A percentile compares a stretch with the other conserved stretches of the same genome.
Evolutionary conservation across 139 green algal genomes (phyloP).

Genomic region (Chlamydomonas asymmetrica): DNA sequence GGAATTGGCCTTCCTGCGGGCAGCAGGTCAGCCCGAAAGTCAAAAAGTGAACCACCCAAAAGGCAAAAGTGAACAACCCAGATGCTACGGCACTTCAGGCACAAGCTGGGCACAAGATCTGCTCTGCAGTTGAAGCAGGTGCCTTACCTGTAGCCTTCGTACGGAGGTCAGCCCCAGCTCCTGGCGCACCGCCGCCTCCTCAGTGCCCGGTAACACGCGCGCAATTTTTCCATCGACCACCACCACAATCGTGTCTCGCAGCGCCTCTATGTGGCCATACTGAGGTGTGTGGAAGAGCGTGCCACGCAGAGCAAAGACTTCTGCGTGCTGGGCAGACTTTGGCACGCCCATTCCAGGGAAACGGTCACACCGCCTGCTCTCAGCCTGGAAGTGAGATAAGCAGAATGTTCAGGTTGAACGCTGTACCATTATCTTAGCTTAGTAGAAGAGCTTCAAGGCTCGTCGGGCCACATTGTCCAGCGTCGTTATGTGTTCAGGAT

Average conservation of each 20-base stretch:
- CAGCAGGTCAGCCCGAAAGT: not conserved
- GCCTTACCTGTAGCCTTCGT: conserved; percentile 7
- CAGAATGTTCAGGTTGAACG: no score
- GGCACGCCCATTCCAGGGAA: no score
- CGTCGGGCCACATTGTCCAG: no score
- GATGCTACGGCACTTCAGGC: not conserved
- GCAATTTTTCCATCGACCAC: conserved; percentile 40
- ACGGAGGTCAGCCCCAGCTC: conserved; percentile 19
- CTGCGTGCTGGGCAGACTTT: no score
- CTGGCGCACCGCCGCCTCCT: conserved; percentile 19
- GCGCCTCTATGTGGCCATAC: conserved; percentile 41
- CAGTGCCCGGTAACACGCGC: not conserved
- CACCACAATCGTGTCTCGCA: conserved; percentile 35
- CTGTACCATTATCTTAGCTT: no score
- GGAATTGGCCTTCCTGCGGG: conserved; percentile 39
- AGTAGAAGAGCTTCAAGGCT: no score
- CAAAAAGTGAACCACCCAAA: no score
- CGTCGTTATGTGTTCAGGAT: no score
- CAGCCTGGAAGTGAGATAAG: no score
- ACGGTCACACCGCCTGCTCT: not conserved
- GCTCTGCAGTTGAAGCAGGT: no score
- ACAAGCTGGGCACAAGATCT: no score
- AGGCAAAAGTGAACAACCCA: not conserved
- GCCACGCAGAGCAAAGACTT: conserved; percentile 26
- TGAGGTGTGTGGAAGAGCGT: conserved; percentile 42